Evolutionary conservation across 805 yeast species (phyloP).

Genomic region (Kockiozyma suomiensis): DNA sequence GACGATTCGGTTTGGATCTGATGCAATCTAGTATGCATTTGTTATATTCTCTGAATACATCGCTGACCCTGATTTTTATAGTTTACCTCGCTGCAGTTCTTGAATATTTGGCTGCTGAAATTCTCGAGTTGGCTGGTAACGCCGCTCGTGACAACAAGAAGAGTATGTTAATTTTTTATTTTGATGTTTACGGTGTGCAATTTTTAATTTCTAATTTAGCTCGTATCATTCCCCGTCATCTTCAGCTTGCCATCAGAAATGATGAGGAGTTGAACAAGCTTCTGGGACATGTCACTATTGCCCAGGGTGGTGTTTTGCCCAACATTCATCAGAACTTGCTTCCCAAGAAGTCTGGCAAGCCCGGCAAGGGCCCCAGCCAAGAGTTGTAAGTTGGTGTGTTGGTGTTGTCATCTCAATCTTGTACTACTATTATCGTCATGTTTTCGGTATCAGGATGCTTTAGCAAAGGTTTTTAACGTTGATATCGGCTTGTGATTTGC

Average conservation of each 20-base stretch:
- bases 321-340: constrained; percentile 92
- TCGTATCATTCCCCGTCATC: constrained; percentile 98
- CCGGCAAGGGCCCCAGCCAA: constrained; percentile 38
- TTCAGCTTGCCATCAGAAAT: constrained; percentile 97
- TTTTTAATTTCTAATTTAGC: too few species aligned
- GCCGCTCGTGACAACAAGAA: constrained; percentile 99
- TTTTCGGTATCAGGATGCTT: constrained; percentile 8
- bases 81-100: constrained; percentile 91
- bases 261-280: constrained; percentile 98
- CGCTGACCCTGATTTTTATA: too few species aligned
- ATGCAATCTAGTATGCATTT: too few species aligned
- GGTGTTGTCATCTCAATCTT: not conserved
- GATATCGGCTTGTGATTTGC: constrained; percentile 9
- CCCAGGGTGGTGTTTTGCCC: constrained; percentile 99
- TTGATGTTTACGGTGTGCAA: too few species aligned
- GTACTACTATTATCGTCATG: constrained; percentile 12
- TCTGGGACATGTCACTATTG: constrained; percentile 90
- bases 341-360: constrained; percentile 65
- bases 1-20: not conserved
- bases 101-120: constrained; percentile 96
- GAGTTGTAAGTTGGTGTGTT: constrained; percentile 35
- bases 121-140: constrained; percentile 95
- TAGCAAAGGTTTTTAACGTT: not conserved
- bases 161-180: constrained; percentile 42
- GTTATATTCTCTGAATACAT: too few species aligned